phyloP scores from a whole-genome alignment of 352 stramenopile genomes.

The Phytophthora boehmeriae region DNA sequence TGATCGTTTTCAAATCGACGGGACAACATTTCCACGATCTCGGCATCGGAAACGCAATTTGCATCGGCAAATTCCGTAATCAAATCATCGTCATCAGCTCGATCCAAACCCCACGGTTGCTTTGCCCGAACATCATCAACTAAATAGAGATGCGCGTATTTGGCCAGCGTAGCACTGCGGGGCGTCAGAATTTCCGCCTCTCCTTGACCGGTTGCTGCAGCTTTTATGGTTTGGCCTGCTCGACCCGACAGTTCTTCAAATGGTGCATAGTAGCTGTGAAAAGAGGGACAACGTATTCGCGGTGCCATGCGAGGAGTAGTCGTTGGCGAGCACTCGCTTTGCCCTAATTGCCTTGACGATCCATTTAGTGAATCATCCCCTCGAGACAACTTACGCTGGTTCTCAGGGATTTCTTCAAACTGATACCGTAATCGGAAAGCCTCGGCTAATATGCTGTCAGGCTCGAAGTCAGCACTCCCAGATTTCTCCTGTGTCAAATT shows the following conservation, averaged over 20 bases:
- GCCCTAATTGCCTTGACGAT: slow-evolving; percentile 6
- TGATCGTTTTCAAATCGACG: slow-evolving; percentile 52
- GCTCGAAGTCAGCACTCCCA: slow-evolving; percentile 35
- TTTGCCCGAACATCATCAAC: slow-evolving; percentile 60
- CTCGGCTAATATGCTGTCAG: slow-evolving; percentile 43
- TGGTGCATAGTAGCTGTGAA: slow-evolving; percentile 77
- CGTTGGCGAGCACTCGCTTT: slow-evolving; percentile 10
- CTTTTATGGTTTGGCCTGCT: slow-evolving; percentile 12
- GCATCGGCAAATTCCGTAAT: background rate
- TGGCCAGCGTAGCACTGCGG: slow-evolving; percentile 71
- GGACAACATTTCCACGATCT: slow-evolving; percentile 26
- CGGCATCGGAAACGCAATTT: slow-evolving; percentile 8
- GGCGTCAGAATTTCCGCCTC: slow-evolving; percentile 44
- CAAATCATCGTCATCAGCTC: slow-evolving; percentile 50
- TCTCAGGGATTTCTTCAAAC: slow-evolving; percentile 72
- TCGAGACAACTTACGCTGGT: slow-evolving; percentile 51
- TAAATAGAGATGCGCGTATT: slow-evolving; percentile 80
- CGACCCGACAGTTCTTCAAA: slow-evolving; percentile 56
- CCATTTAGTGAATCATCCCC: slow-evolving; percentile 23
- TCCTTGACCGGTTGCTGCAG: slow-evolving; percentile 3
- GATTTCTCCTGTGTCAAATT: slow-evolving; percentile 56
- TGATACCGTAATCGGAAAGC: slow-evolving; percentile 67
- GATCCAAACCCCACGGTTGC: slow-evolving; percentile 64
- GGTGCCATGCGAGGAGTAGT: slow-evolving; percentile 25
- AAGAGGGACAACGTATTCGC: slow-evolving; percentile 62